Conservation (phyloP, 179 eudicot species). For the Gypsophila paniculata region DNA sequence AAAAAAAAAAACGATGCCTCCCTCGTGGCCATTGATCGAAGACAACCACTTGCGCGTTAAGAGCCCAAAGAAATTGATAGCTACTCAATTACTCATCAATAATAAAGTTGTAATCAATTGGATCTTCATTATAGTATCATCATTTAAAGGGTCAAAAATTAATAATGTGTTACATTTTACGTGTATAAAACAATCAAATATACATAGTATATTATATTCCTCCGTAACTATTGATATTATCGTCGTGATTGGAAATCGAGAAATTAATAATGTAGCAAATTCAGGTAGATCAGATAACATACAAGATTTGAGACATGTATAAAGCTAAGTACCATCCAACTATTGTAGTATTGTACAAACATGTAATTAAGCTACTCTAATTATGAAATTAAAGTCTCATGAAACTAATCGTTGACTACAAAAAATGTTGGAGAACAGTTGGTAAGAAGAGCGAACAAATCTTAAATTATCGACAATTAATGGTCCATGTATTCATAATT, state of each 20-base stretch:
- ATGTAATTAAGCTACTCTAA: background rate
- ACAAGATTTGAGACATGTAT: too few species aligned
- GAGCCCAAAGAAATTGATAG: background rate
- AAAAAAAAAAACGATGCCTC: background rate
- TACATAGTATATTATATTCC: too few species aligned
- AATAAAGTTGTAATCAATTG: background rate
- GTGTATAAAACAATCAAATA: too few species aligned
- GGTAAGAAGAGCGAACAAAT: background rate
- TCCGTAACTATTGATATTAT: too few species aligned
- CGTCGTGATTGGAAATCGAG: too few species aligned
- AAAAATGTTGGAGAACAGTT: slow-evolving; percentile 17
- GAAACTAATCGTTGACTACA: slow-evolving; percentile 9
- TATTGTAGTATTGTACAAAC: too few species aligned
- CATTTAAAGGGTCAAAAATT: too few species aligned
- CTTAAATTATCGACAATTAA: slow-evolving; percentile 5
- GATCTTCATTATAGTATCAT: too few species aligned
- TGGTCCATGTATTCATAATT: background rate
- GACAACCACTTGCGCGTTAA: slow-evolving; percentile 9
- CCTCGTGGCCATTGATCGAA: background rate
- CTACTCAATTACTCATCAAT: background rate
- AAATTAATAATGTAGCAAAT: background rate
- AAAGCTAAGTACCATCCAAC: too few species aligned
- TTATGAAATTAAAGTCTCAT: background rate
- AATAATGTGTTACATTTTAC: too few species aligned
- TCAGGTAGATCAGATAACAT: too few species aligned